A percentile compares a stretch with the other conserved stretches of the same genome.
phyloP scores from a whole-genome alignment of 495 filamentous ascomycete species.

The Neurospora sp. region DNA sequence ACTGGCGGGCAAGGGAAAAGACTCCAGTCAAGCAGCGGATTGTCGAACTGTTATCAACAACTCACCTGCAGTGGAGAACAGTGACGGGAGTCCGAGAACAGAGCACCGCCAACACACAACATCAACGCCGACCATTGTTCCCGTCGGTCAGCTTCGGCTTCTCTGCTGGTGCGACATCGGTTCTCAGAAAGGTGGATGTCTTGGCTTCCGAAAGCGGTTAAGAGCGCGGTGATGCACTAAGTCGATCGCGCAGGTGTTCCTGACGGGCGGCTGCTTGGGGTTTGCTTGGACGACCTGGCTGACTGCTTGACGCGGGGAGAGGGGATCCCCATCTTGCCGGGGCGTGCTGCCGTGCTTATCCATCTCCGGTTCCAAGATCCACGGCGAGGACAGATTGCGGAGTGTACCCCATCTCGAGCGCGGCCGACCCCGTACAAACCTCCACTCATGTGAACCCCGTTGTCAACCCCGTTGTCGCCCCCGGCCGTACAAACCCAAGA shows the following conservation, averaged over 20 bases:
- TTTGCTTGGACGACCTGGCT: neutral
- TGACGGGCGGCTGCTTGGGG: neutral
- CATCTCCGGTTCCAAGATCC: neutral
- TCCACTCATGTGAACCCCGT: neutral
- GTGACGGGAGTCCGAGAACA: neutral
- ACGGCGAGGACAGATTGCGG: neutral
- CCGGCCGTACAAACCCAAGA: neutral
- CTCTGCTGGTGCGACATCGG: neutral
- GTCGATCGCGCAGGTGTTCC: neutral
- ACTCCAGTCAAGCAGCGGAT: neutral
- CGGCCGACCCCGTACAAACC: neutral
- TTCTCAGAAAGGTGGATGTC: neutral
- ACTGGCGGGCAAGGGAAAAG: neutral
- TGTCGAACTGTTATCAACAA: neutral
- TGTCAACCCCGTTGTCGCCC: neutral
- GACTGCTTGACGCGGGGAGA: neutral
- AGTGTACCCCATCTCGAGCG: neutral
- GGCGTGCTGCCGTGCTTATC: neutral
- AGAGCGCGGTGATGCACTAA: neutral
- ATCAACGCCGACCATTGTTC: neutral
- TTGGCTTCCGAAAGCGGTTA: neutral
- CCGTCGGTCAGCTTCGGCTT: neutral
- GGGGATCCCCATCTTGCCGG: neutral
- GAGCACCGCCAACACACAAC: neutral
- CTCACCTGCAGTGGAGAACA: neutral